These are phyloP conservation scores for Termitomyces sp. DNA, from an alignment of 768 basidiomycete genomes.

Conservation along the genomic window DNA sequence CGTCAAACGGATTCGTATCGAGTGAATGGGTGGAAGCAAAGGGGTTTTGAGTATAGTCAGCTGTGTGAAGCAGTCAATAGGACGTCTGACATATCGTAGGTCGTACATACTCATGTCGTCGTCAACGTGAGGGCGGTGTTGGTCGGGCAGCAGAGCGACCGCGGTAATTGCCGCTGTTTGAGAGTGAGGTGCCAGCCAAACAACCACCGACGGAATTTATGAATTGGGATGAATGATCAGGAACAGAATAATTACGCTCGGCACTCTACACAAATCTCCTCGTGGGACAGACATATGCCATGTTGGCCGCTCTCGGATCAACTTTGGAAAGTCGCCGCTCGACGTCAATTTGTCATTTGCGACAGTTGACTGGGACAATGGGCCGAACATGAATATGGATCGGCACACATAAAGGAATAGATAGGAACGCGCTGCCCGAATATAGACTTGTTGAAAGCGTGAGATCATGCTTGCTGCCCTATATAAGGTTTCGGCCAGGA, in stretches of 20 bases:
- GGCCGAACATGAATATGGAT: slow-evolving; percentile 1
- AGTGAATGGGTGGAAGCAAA: slow-evolving; percentile 83
- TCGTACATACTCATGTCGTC: slow-evolving; percentile 7
- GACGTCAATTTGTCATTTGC: background rate
- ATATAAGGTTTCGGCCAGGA: slow-evolving; percentile 9
- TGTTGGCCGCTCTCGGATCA: background rate
- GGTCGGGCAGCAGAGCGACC: background rate
- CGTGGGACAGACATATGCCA: background rate
- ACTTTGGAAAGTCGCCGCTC: background rate
- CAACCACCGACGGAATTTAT: slow-evolving; percentile 5
- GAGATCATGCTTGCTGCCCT: slow-evolving; percentile 5
- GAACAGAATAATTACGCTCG: background rate
- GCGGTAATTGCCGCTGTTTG: slow-evolving; percentile 20
- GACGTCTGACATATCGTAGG: background rate
- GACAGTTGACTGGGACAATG: slow-evolving; percentile 1
- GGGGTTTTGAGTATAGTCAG: slow-evolving; percentile 59
- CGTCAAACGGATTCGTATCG: slow-evolving; percentile 87
- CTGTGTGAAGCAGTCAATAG: slow-evolving; percentile 9
- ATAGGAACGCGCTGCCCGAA: slow-evolving; percentile 1
- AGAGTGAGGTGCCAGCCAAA: slow-evolving; percentile 7
- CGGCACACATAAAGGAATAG: slow-evolving; percentile 7
- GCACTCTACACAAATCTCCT: background rate
- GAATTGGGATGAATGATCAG: background rate
- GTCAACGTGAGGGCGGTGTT: slow-evolving; percentile 13
- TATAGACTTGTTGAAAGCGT: slow-evolving; percentile 1